Base-by-base conservation (phyloP, 257 asterid species). In the Verbascum thapsus region DNA sequence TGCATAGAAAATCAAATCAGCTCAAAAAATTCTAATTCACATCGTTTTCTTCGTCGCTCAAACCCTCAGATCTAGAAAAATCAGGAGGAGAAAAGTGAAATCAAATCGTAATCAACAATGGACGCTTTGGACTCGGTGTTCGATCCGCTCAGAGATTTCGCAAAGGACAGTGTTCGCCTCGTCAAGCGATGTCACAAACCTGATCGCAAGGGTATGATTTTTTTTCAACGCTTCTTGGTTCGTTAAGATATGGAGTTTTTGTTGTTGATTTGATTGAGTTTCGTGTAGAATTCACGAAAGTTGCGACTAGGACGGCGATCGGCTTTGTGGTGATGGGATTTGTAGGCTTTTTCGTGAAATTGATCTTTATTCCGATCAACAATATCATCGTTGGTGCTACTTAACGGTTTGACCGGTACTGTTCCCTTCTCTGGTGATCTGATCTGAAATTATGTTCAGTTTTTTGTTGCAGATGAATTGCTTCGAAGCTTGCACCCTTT, bases 161-260 rank as follows among this genome's bases (percentile, higher is more conserved):
- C 83, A 30, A 74, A 79, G 81, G 88, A 78, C 74, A 81, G 88
- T 45, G 72, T 76, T 69, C 85, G 85, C 58, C 88, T 81, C 39
- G 88, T 78, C 72, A 81, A 78, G 73, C 77, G 88, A 11, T 81
- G 88, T 81, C 88, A 81, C 81, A 81, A 81, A 71, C 88, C 85
- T 56, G 88, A 82, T 79, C 88, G 85, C 50, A 79, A 82, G 74
- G 88, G 88, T 82, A 71, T 58, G 15, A 12, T n/a, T n/a, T n/a
- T 38, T 53, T 63, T 15, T 54, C 64, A 26, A 0, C 8, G 9
- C 70, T 15, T 20, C 13, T 17, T 16, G 10, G n/a, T n/a, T n/a
- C n/a, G n/a, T n/a, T n/a, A n/a, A n/a, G n/a, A n/a, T n/a, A n/a
- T n/a, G n/a, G n/a, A n/a, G n/a, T n/a, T n/a, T n/a, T n/a, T 26